Evolutionary conservation across 306 rosid genomes (phyloP).

Genomic region (Acmispon strigosus): DNA sequence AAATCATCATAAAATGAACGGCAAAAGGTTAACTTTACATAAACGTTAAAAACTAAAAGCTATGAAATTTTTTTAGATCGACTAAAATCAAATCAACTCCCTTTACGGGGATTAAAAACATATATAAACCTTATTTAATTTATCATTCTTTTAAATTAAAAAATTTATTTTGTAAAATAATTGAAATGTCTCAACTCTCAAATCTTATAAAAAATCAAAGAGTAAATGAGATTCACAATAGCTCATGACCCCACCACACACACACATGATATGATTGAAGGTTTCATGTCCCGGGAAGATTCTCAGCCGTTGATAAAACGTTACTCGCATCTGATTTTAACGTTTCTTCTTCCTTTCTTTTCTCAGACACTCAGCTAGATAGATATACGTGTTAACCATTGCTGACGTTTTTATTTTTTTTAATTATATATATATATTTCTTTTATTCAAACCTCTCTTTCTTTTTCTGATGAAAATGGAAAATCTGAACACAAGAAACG

Average conservation of each 20-base stretch:
- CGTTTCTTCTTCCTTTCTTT: slow-evolving; percentile 17
- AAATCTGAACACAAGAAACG: slow-evolving; percentile 21
- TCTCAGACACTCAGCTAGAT: background rate
- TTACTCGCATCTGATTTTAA: slow-evolving; percentile 15
- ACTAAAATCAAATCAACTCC: no score
- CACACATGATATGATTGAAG: background rate
- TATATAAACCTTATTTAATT: no score
- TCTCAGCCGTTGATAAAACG: background rate
- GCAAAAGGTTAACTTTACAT: no score
- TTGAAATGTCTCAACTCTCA: no score
- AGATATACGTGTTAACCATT: background rate
- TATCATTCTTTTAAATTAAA: no score
- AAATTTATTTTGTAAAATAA: no score
- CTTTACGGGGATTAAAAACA: no score
- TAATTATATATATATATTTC: background rate
- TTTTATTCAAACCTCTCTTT: background rate
- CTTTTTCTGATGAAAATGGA: background rate
- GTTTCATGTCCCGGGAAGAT: background rate
- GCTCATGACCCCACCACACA: background rate
- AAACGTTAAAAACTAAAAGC: no score
- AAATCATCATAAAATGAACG: no score
- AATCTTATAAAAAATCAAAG: no score
- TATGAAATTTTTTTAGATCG: no score
- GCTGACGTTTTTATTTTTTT: slow-evolving; percentile 24
- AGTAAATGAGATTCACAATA: no score